Base-by-base conservation (phyloP, 1,139 yeast genomes). In the Debaryomyces singareniensis region DNA sequence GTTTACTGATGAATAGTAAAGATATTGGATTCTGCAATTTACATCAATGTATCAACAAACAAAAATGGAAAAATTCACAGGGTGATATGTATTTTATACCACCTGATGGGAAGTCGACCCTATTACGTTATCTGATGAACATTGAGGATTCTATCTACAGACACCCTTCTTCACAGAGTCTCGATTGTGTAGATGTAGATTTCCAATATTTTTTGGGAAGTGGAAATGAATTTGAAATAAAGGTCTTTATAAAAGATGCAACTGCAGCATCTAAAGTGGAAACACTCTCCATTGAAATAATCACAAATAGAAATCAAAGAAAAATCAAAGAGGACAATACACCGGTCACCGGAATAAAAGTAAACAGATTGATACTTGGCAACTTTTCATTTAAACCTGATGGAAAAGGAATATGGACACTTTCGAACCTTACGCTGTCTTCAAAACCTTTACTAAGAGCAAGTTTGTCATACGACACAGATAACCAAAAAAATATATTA, bases 51-150 rank as follows among this genome's bases (percentile, higher is more conserved):
- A 70, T 82, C 2, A 62, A 74, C 33, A 40, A 63, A 4, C 66
- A 58, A 16, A 49, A 52, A 18, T 76, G 80, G 78, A 31, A 41
- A 7, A 39, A 44, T 7, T 47, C 45, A 5, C 40, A 38, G n/a
- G 74, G 73, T 0, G 40, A 60, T 0, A 49, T 87, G 25, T 63
- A 76, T 11, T 85, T 89, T 45, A 69, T 83, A 13, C 98, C 98
- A 3, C 95, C 97, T 0, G 96, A 91, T 52, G 97, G 95, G 4
- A 69, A 63, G 37, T 74, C 78, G 25, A 64, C 71, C 4, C 53
- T 91, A 13, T 71, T 81, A 68, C 60, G 71, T 15, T 91, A 91
- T 49, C 63, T 71, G 5, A 53, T 83, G 20, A 84, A 83, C 35
- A 51, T 73, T 24, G 53, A 52, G 31, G 13, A 13, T 9, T 12